Base-by-base conservation (phyloP, 352 stramenopile species). In the Pythium vanterpoolii region DNA sequence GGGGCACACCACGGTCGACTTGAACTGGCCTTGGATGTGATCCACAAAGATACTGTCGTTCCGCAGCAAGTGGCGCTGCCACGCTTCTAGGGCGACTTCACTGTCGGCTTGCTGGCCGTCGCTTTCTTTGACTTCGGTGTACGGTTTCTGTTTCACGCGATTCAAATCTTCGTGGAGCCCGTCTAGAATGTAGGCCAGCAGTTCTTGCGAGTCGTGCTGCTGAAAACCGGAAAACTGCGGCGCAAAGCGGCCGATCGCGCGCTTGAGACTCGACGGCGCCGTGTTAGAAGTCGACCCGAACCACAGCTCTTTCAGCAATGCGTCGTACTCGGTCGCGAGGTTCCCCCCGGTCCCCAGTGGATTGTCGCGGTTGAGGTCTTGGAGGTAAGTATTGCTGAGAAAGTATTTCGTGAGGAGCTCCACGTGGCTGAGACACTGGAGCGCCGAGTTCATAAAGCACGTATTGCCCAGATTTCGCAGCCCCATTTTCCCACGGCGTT, bases 111-210 rank as follows among this genome's bases (percentile, higher is more conserved):
- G 11, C 11, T 24, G 3, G 31, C 31, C 31, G 39, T 68, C 67
- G 21, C 64, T 63, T 38, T 83, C 72, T 61, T 87, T 81, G 53
- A 95, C 87, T 60, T 93, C 81, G 49, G 86, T 83, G 56, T 93
- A 93, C 38, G 85, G 83, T 62, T 97, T 97, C 39, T 94, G 76
- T 46, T 86, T 81, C 26, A 99, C 87, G 26, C 95, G 86, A 77
- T 99, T 99, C 4, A 99, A 78, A 73, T 99, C 97, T 79, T 99
- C 97, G 74, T 99, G 97, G 26, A 99, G 75, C 9, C 97, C 97
- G 70, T 99, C 97, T 36, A 99, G 87, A 9, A 99, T 79, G 69
- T 98, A 99, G 55, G 87, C 87, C 67, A 98, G 95, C 30, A 94
- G 57, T 40, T 94, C 85, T 69, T 99, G 96, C 49, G 89, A 90